A percentile compares a stretch with the other conserved stretches of the same genome.
Evolutionary conservation across 257 asterid genomes (phyloP).

Genomic region (Capsicum chinense): DNA sequence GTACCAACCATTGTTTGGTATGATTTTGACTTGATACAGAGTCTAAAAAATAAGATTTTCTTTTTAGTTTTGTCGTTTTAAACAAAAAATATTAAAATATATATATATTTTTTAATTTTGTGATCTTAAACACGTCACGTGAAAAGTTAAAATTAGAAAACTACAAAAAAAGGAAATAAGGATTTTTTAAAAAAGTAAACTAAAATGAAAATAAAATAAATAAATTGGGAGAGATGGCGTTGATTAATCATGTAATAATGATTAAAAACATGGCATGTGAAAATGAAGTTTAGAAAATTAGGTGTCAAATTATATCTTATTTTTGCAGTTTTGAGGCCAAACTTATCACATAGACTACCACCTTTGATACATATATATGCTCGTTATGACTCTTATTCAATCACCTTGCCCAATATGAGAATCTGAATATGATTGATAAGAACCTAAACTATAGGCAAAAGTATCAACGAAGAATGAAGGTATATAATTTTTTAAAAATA

Average conservation of each 20-base stretch:
- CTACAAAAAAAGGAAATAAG: too few relatives aligned
- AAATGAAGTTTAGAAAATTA: background rate
- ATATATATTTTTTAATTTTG: too few relatives aligned
- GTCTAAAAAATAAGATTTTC: too few relatives aligned
- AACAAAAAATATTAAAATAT: too few relatives aligned
- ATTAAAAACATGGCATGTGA: slow-evolving; percentile 12
- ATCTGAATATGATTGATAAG: background rate
- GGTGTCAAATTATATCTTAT: background rate
- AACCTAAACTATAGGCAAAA: background rate
- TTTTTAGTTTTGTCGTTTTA: too few relatives aligned
- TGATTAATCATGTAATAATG: background rate
- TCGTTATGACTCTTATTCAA: background rate
- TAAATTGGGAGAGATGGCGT: too few relatives aligned
- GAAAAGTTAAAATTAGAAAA: too few relatives aligned
- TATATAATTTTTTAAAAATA: background rate
- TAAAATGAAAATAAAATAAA: too few relatives aligned
- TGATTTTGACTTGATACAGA: too few relatives aligned
- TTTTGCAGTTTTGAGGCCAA: slow-evolving; percentile 22
- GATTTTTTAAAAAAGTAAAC: too few relatives aligned
- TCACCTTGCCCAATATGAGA: background rate
- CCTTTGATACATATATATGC: slow-evolving; percentile 4
- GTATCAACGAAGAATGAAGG: background rate
- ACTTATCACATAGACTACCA: background rate
- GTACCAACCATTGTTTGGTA: too few relatives aligned
- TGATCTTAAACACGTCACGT: too few relatives aligned